Evolutionary conservation across 23 red algal genomes (phyloP).

Genomic region (Porphyridium purpureum): DNA sequence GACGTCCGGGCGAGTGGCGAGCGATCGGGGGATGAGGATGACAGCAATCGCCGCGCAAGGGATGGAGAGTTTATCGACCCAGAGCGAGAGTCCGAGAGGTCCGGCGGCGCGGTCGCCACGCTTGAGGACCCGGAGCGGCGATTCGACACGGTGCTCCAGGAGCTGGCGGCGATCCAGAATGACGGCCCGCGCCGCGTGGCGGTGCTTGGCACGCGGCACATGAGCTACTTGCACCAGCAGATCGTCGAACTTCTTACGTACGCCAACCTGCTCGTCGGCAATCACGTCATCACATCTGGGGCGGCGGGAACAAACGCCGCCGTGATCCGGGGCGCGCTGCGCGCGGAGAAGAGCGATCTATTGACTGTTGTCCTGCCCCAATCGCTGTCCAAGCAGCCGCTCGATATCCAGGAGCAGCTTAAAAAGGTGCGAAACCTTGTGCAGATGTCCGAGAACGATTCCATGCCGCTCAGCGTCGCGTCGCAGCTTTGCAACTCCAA

Average conservation of each 20-base stretch:
- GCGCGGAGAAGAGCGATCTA: slow-evolving; percentile 92
- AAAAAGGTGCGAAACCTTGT: slow-evolving; percentile 75
- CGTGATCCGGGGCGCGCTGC: slow-evolving; percentile 89
- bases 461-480: slow-evolving; percentile 71
- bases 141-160: slow-evolving; percentile 95
- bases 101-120: slow-evolving; percentile 15
- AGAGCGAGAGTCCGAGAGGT: no score
- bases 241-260: slow-evolving; percentile 97
- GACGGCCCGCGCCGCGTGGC: slow-evolving; percentile 92
- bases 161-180: slow-evolving; percentile 86
- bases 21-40: no score
- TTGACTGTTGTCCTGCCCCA: slow-evolving; percentile 94
- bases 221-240: slow-evolving; percentile 88
- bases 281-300: slow-evolving; percentile 96
- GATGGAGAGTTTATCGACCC: no score
- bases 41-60: no score
- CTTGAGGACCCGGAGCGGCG: slow-evolving; percentile 44
- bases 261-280: slow-evolving; percentile 94
- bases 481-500: slow-evolving; percentile 88
- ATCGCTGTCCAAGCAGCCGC: slow-evolving; percentile 59
- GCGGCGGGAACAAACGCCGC: slow-evolving; percentile 88
- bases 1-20: no score
- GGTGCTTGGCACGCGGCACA: slow-evolving; percentile 84
- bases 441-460: slow-evolving; percentile 94
- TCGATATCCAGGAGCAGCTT: slow-evolving; percentile 70